These are phyloP conservation scores for Polygonum aviculare DNA, from an alignment of 148 eudicot species.

Conservation along the genomic window DNA sequence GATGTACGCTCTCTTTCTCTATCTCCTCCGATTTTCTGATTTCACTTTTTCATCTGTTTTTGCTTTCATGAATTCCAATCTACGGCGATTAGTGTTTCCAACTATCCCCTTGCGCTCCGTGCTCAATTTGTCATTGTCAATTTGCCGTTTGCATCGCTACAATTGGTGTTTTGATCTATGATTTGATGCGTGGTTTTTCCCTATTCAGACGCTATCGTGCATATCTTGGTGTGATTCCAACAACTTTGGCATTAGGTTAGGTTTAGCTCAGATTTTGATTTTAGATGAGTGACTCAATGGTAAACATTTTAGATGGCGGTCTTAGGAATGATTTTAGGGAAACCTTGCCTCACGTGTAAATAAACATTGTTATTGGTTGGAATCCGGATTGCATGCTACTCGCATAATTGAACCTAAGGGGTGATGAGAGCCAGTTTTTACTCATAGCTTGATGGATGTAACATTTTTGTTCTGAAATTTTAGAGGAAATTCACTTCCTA, in stretches of 20 bases:
- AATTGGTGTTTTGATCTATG: background rate
- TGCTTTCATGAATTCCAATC: background rate
- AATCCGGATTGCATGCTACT: background rate
- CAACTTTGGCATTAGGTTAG: background rate
- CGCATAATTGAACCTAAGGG: background rate
- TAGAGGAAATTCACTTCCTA: background rate
- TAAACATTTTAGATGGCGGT: background rate
- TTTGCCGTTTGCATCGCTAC: background rate
- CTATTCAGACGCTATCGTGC: background rate
- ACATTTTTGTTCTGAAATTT: background rate
- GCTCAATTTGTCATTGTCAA: background rate
- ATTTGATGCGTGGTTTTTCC: background rate
- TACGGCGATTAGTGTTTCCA: background rate
- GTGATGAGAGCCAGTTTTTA: background rate
- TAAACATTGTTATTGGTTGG: background rate
- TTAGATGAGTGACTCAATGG: background rate
- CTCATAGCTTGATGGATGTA: background rate
- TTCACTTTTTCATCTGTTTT: background rate
- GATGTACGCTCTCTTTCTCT: slow-evolving; percentile 34
- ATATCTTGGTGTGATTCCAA: background rate
- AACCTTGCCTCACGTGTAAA: background rate
- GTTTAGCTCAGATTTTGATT: background rate
- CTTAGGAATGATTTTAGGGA: background rate
- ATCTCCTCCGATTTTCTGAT: background rate
- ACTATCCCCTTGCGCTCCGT: background rate